A percentile compares a stretch with the other conserved stretches of the same genome.
phyloP scores from a whole-genome alignment of 2,329 filamentous ascomycete species.

The Massarina eburnea region DNA sequence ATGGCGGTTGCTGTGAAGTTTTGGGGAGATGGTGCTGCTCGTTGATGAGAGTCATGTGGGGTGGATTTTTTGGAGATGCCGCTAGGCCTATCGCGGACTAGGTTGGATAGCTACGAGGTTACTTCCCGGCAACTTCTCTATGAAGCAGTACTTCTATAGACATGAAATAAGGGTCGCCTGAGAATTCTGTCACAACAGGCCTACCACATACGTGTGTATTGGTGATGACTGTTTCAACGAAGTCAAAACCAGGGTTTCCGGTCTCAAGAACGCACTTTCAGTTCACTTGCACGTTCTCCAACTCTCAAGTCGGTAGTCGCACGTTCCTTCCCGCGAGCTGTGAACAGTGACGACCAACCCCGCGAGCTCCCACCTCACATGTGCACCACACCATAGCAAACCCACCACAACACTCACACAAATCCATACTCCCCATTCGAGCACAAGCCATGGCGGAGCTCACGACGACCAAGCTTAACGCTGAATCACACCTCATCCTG shows the following conservation, averaged over 20 bases:
- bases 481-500: constrained; percentile 74
- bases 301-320: no score
- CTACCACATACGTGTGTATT: no score
- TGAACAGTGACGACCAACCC: constrained; percentile 23
- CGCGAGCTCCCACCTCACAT: constrained; percentile 17
- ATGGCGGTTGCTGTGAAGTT: constrained; percentile 45
- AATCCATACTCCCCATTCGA: not conserved
- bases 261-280: no score
- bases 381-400: not conserved
- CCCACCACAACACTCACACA: not conserved
- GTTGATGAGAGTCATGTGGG: constrained; percentile 2
- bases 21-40: constrained; percentile 1
- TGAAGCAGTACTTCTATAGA: no score
- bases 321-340: constrained; percentile 18
- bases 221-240: no score
- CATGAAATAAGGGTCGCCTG: no score
- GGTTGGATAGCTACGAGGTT: no score
- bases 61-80: constrained; percentile 1
- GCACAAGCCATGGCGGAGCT: constrained; percentile 50
- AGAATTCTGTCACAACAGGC: no score
- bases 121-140: no score
- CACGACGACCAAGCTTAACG: constrained; percentile 67
- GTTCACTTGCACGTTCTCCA: no score
- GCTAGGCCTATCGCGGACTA: no score
- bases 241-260: no score